Evolutionary conservation across 2,329 filamentous ascomycete genomes (phyloP), one percentile per base, ranked within the genome.

Genomic region (Alternaria sp.): DNA sequence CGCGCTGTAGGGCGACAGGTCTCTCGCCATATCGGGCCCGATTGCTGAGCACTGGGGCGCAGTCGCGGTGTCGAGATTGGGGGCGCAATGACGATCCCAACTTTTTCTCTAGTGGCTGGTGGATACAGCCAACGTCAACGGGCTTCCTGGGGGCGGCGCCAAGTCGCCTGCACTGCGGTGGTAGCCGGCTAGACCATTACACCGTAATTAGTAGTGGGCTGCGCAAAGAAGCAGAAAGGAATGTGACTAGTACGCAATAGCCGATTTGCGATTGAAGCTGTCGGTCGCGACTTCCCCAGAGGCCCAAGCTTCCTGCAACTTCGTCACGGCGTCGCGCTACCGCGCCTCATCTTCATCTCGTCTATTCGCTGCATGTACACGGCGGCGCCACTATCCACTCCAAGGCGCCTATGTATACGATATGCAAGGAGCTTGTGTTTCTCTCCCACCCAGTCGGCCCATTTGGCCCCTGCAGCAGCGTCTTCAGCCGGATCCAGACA

Each of bases 1-100:
- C 37, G 74, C 72, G 61, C 76, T 78, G 65, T 70, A 76, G 21
- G 75, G 75, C 43, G 77, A 78, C 57, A 77, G 63, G 23, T 76
- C 75, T 60, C 74, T 72, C 28, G 69, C 63, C 71, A 74, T 74
- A 57, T 33, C 66, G 60, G 30, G 49, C 55, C 59, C 56, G 54
- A 37, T 26, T 61, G 20, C 30, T 60, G 49, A 37, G 44, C 33
- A 53, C 58, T 33, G 41, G 21, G 62, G 51, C 56, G 59, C 61
- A 41, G 37, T 41, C 37, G 55, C 56, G 44, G 56, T 43, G 50
- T 60, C 30, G 33, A 43, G 53, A 46, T 33, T 50, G 55, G 45
- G 56, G 60, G 59, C 56, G 62, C 58, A 56, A 66, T 65, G 62
- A 59, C 60, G 65, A 66, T 66, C 61, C 63, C 54, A 58, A 33